A percentile compares a stretch with the other conserved stretches of the same genome.
Evolutionary conservation across 1,139 yeast genomes (phyloP).

Genomic region (Trichomonascaceae sp.): DNA sequence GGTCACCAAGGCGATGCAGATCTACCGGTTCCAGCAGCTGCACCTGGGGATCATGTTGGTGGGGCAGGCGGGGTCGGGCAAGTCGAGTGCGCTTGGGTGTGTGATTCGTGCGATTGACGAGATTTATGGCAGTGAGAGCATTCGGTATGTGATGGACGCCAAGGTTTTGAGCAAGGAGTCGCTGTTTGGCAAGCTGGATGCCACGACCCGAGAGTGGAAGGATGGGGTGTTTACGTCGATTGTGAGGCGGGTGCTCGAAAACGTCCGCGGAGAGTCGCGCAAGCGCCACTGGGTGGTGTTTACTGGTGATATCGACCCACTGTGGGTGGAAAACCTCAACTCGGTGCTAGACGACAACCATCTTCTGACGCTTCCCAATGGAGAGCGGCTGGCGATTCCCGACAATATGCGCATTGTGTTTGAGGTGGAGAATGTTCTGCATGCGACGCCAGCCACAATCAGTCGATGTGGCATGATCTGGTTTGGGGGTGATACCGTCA

Average conservation of each 20-base stretch:
- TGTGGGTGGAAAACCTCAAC: conserved; percentile 85
- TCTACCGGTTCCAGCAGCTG: conserved; percentile 47
- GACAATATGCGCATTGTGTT: conserved; percentile 52
- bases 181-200: conserved; percentile 60
- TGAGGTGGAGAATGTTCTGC: conserved; percentile 55
- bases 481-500: conserved; percentile 35
- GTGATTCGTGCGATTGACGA: conserved; percentile 35
- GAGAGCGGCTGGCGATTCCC: conserved; percentile 68
- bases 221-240: conserved; percentile 76
- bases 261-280: conserved; percentile 43
- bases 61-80: conserved; percentile 71
- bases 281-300: conserved; percentile 68
- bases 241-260: conserved; percentile 46
- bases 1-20: conserved; percentile 47
- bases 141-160: conserved; percentile 48
- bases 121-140: conserved; percentile 28
- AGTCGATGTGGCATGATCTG: conserved; percentile 89
- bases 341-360: conserved; percentile 86
- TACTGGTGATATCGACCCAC: conserved; percentile 91
- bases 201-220: conserved; percentile 78
- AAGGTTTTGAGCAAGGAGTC: conserved; percentile 56
- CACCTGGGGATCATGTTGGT: conserved; percentile 77
- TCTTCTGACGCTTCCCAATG: conserved; percentile 72
- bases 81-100: conserved; percentile 42
- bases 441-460: conserved; percentile 83